Conservation (phyloP, 768 basidiomycete species). For the Glaciozyma martinii region DNA sequence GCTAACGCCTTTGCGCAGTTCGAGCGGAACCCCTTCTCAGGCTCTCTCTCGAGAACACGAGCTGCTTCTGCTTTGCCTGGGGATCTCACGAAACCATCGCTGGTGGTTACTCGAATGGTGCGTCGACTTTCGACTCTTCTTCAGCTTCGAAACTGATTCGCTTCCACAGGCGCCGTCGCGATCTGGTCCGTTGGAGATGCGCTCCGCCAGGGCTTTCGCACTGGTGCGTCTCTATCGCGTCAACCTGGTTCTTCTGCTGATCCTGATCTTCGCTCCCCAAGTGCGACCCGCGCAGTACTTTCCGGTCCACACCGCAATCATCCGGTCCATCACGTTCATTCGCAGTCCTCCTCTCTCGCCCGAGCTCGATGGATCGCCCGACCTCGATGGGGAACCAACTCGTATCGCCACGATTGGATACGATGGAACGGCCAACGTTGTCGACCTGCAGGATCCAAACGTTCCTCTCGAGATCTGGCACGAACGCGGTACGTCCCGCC, state of each 20-base stretch:
- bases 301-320: constrained; percentile 65
- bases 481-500: constrained; percentile 27
- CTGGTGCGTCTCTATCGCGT: not conserved
- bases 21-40: constrained; percentile 55
- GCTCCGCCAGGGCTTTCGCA: constrained; percentile 16
- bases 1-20: constrained; percentile 28
- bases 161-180: constrained; percentile 34
- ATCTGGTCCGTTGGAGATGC: constrained; percentile 38
- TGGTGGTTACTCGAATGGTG: constrained; percentile 76
- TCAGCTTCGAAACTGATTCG: constrained; percentile 1
- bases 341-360: constrained; percentile 46
- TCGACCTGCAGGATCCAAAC: constrained; percentile 59
- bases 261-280: not conserved
- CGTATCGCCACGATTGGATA: constrained; percentile 69
- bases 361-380: constrained; percentile 37
- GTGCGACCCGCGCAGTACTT: constrained; percentile 65
- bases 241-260: not conserved
- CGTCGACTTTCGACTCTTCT: not conserved
- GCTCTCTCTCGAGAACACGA: constrained; percentile 64
- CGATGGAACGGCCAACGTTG: constrained; percentile 66
- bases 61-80: constrained; percentile 81
- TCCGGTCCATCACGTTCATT: constrained; percentile 68
- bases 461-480: constrained; percentile 9
- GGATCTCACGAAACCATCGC: constrained; percentile 74
- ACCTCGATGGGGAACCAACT: constrained; percentile 54